Evolutionary conservation across 1,284 basidiomycete species (phyloP), one percentile per base, ranked within the genome.

Genomic region (Mycosarcoma maydis): DNA sequence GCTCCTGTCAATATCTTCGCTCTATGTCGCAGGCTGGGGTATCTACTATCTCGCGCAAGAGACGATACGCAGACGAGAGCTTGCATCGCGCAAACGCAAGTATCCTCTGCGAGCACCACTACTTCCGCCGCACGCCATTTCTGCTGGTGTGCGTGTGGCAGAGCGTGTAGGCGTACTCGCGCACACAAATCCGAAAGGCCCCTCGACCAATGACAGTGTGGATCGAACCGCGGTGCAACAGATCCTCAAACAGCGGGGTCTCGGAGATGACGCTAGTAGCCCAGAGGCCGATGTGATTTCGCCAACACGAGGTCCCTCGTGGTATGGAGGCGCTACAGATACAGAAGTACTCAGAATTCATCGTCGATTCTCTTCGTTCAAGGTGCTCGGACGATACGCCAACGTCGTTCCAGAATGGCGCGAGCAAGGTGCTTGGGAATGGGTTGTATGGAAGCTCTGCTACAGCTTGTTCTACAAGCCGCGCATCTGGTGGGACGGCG

Each of bases 351-450:
- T 73, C 11, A 78, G 81, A 1, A 75, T 84, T 50, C 82, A 77
- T 64, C 66, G 73, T n/a, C 72, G 83, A 66, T 85, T 60, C 49
- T 78, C 67, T 3, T 53, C 64, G 1, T 49, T 80, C 24, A 56
- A 59, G 16, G 61, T 81, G 14, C 54, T 70, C 1, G 76, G 78
- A 3, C 47, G 81, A 17, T 82, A 73, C 13, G 61, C 83, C 71
- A 85, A 85, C 64, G 83, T 84, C 3, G 83, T 84, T 43, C 79
- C 81, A 10, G 85, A 85, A 59, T 85, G 85, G 84, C 76, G 84
- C 54, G 85, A 85, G 61, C 84, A 85, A 67, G 84, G 84, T n/a
- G 80, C 81, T 20, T 81, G 73, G 72, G 73, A 76, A 47, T 79
- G 73, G 73, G 41, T 65, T 14, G 60, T 55, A 20, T 77, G 73